Base-by-base conservation (phyloP, 257 asterid genomes). In the Salvia rosmarinus region DNA sequence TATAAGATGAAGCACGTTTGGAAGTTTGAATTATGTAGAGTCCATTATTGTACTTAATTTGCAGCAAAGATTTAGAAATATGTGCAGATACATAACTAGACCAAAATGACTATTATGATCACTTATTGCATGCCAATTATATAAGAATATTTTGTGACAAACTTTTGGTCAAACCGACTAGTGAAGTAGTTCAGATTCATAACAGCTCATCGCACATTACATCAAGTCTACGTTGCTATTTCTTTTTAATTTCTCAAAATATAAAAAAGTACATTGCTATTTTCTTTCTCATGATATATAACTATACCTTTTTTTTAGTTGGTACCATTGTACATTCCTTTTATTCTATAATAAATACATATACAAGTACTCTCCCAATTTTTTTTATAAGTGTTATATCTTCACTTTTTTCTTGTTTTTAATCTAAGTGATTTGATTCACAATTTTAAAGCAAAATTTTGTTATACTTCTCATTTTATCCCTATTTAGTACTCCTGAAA, bases 1-100 rank as follows among this genome's bases (percentile, higher is more conserved):
- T 77, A 80, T 72, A 56, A 72, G 78, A 78, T 54, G 68, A 34
- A 71, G 77, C 87, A 79, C 84, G 79, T 77, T 79, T 78, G 73
- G 71, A 73, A 70, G 75, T 71, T 82, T 58, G 81, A 84, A 80
- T 83, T 52, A 77, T 84, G 63, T n/a, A 70, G 73, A 80, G 64
- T 65, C 58, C 68, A 72, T 68, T 30, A 44, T 75, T 54, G 78
- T 77, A 76, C 78, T 60, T 64, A 43, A 11, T 56, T 49, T 47
- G 64, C 34, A 37, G 43, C 59, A 44, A 79, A 76, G 63, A 50
- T 73, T 59, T 79, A 49, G 82, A 55, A 55, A 67, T 72, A 40
- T 61, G 74, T 74, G 81, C 74, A 46, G 28, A 39, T 17, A 54
- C 34, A 59, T 70, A 51, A 75, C 47, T 81, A 67, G 66, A 51